Evolutionary conservation across 768 basidiomycete species (phyloP), one percentile per base, ranked within the genome.

Genomic region (Suillus decipiens): DNA sequence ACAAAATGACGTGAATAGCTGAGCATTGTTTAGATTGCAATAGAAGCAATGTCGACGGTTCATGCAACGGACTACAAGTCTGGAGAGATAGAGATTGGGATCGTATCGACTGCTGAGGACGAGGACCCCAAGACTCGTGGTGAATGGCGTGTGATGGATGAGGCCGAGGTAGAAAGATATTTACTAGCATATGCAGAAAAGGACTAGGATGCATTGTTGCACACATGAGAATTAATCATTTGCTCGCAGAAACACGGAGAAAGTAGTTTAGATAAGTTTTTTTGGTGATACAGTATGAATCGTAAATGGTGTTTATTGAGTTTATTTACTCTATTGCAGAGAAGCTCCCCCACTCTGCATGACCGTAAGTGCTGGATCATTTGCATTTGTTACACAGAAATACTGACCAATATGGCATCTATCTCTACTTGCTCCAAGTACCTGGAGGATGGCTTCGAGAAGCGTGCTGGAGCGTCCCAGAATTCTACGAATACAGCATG

Each of bases 61-160:
- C 92, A 96, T 70, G 89, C 94, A 43, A 97, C 95, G 2, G 97
- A 99, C 74, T 97, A 95, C 81, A 99, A 99, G 77, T 82, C 93
- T 0, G 88, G 87, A 11, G 97, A 99, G 76, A 92, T 99, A 70
- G 97, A 99, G 76, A 93, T 99, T 67, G 96, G 95, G 0, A 91
- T 99, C 60, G 90, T 93, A 24, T 96, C 94, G 33, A 82, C 82
- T 1, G 83, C 84, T 41, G 82, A 86, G 8, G 90, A 90, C 19
- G 95, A 96, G 73, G 78, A 83, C 64, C 78, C 77, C 63, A 91
- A 93, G 80, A 86, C 84, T 43, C 80, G 83, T 66, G 93, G 93
- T 36, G 72, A 81, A 60, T 95, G 93, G 93, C 84, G 93, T 39
- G 88, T 90, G 51, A 86, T 95, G 86, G 80, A 77, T 42, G 87